Evolutionary conservation across 495 filamentous ascomycete genomes (phyloP), one percentile per base, ranked within the genome.

Genomic region (Eremomyces bilateralis): DNA sequence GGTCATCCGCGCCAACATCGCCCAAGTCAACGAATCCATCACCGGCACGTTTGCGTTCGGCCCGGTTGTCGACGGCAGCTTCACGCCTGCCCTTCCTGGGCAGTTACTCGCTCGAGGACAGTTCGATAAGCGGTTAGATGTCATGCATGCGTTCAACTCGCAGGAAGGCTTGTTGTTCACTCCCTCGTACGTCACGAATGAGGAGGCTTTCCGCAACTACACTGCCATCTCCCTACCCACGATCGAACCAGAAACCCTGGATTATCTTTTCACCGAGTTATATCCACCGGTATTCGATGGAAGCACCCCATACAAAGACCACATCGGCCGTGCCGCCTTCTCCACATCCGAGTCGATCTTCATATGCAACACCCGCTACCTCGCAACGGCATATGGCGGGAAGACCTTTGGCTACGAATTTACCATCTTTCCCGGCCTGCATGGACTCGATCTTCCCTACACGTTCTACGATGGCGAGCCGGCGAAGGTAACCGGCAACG

Each of bases 371-470:
- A 49, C 53, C 16, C 41, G 53, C 39, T 56, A 51, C 35, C 38
- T 70, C 1, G 47, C 48, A 24, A 35, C 39, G 33, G 63, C 53
- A 3, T 69, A 58, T 38, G 35, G 46, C 21, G 64, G 68, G 41
- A 41, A 59, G 18, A 64, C 62, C 1, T 71, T 61, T 41, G 50
- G 58, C 3, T 79, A 77, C 44, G 42, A 60, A 13, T 78, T 78
- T 48, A 61, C 54, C 42, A 53, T 75, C 33, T 58, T 62, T 5
- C 69, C 73, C 0, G 69, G 51, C 8, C 43, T 56, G 17, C 68
- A 73, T 38, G 61, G 56, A 11, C 31, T 52, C 2, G 67, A 72
- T 44, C 35, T 65, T 18, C 1, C 53, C 20, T 73, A 67, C 36
- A 65, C 58, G 2, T 67, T 63, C 39, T 68, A 59, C 48, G 63